These are phyloP conservation scores for Claviceps cyperi DNA, from an alignment of 2,329 filamentous ascomycete species.

Conservation along the genomic window DNA sequence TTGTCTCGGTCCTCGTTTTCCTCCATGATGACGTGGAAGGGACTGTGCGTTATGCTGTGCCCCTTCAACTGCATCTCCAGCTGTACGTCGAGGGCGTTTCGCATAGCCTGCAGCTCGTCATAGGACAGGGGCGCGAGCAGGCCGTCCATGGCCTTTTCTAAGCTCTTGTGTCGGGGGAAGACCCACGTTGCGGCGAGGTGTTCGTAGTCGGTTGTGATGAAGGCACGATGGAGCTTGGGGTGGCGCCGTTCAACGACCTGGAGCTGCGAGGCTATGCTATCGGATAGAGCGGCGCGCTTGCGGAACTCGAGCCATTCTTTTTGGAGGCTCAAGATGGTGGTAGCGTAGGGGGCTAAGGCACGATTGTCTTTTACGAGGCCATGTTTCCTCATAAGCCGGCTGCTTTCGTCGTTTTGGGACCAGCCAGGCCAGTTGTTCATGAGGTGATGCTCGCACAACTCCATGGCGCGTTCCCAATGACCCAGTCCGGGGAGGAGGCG, in stretches of 20 bases:
- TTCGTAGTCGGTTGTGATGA: constrained; percentile 19
- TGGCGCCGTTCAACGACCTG: constrained; percentile 24
- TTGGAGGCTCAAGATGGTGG: constrained; percentile 33
- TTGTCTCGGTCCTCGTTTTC: not conserved
- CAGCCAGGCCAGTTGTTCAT: constrained; percentile 72
- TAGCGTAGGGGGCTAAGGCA: constrained; percentile 16
- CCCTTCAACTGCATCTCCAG: not conserved
- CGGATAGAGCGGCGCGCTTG: constrained; percentile 33
- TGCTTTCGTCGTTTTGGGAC: constrained; percentile 18
- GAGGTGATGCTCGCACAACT: constrained; percentile 58
- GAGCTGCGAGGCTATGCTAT: constrained; percentile 25
- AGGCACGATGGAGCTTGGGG: constrained; percentile 26
- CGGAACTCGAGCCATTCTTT: constrained; percentile 36
- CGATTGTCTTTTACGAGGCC: constrained; percentile 24
- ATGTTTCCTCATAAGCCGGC: constrained; percentile 15
- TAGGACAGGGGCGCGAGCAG: constrained; percentile 17
- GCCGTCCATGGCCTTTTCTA: constrained; percentile 16
- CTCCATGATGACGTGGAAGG: constrained; percentile 4
- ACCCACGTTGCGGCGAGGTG: constrained; percentile 14
- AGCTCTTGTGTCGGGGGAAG: constrained; percentile 11
- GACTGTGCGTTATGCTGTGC: not conserved
- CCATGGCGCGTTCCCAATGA: constrained; percentile 52
- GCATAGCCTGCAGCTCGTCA: constrained; percentile 15
- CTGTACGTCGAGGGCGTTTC: constrained; percentile 9
- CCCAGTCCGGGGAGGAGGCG: constrained; percentile 48